Base-by-base conservation (phyloP, 352 stramenopile species). In the Globisporangium nodosum region DNA sequence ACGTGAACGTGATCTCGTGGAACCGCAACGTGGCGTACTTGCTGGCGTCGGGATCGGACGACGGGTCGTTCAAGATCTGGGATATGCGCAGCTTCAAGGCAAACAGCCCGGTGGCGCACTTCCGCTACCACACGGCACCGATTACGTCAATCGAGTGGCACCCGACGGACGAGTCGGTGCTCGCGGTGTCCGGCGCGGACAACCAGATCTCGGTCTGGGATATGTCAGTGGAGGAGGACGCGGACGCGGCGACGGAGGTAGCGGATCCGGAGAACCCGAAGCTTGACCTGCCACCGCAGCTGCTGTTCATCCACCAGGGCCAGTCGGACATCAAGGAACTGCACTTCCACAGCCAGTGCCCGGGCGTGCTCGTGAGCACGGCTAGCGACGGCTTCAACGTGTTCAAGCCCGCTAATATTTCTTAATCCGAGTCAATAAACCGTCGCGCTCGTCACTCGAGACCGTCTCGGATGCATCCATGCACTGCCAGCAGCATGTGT, bases 221-320 rank as follows among this genome's bases (percentile, higher is more conserved):
- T 80, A 92, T 99, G 72, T 98, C 87, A n/a, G 95, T 99, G 33
- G 98, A 99, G 87, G 95, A 98, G 69, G 97, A 99, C 61, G 72
- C 94, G 37, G 87, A 92, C 53, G 81, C 82, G n/a, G 63, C 73
- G 43, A 63, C 65, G 3, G 74, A 74, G 31, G 68, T 66, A 7
- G 77, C n/a, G 70, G 60, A 40, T 70, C 79, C 54, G 71, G 62
- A 55, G 70, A 75, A 58, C 49, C 54, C 54, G n/a, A 90, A 92
- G 68, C 58, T 92, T 57, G 88, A 98, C 56, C 79, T 99, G 67
- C 97, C 97, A 35, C 94, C 96, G 43, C 97, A 99, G 80, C 85
- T 99, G 45, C 83, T 99, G 27, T 99, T 99, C 81, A 96, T 99
- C 54, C 97, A 99, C 79, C 97, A 98, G 69, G 97, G 97, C n/a